These are phyloP conservation scores for Conticribra weissflogii DNA, from an alignment of 108 stramenopile species.

Conservation along the genomic window DNA sequence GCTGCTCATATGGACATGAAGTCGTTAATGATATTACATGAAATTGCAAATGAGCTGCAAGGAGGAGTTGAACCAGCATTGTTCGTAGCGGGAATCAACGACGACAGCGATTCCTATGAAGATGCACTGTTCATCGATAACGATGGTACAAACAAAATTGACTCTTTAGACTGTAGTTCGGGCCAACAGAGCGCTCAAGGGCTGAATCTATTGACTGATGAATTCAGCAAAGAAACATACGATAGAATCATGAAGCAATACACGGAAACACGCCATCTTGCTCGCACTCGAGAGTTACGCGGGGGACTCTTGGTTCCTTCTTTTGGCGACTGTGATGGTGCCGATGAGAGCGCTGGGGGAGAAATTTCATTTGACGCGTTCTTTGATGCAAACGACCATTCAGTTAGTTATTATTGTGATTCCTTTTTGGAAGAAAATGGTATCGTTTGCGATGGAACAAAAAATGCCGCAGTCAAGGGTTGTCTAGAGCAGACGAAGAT, in stretches of 20 bases:
- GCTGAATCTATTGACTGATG: slow-evolving; percentile 33
- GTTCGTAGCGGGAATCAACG: no score
- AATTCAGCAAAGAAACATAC: slow-evolving; percentile 60
- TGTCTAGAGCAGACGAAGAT: slow-evolving; percentile 56
- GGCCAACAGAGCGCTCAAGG: no score
- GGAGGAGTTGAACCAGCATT: no score
- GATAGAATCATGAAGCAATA: slow-evolving; percentile 80
- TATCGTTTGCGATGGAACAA: no score
- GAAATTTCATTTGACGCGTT: slow-evolving; percentile 76
- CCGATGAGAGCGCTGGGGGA: slow-evolving; percentile 29
- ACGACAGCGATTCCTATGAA: no score
- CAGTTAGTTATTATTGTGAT: slow-evolving; percentile 59
- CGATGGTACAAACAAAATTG: no score
- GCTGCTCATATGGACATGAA: no score
- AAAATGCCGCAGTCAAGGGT: no score
- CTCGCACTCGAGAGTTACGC: slow-evolving; percentile 63
- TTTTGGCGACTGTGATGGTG: slow-evolving; percentile 53
- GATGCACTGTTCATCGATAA: no score
- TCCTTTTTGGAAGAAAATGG: slow-evolving; percentile 44
- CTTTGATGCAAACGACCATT: slow-evolving; percentile 85
- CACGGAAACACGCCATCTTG: slow-evolving; percentile 66
- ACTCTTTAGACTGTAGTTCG: no score
- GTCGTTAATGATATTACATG: slow-evolving; percentile 31
- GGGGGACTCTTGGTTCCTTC: slow-evolving; percentile 75
- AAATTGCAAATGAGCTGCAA: no score